These are phyloP conservation scores for Fraxinus cuspidata DNA, from an alignment of 257 asterid species.

Conservation along the genomic window DNA sequence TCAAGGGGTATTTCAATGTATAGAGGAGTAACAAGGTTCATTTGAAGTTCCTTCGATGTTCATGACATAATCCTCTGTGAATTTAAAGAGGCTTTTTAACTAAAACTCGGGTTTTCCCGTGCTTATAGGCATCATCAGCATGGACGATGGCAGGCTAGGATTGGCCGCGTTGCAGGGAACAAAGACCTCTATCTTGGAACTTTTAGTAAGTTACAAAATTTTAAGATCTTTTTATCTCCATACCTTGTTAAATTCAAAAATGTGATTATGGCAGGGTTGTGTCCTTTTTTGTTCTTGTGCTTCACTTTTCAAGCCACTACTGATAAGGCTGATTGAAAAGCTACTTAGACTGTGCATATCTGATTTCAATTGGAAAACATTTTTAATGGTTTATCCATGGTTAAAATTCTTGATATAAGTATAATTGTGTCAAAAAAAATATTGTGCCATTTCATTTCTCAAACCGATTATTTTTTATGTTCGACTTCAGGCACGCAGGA, in stretches of 20 bases:
- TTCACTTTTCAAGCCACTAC: background rate
- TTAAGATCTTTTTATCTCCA: too few species aligned
- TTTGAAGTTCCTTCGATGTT: background rate
- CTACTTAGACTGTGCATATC: too few species aligned
- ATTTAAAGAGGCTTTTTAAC: background rate
- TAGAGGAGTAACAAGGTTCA: slow-evolving; percentile 54
- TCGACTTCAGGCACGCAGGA: slow-evolving; percentile 44
- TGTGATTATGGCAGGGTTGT: too few species aligned
- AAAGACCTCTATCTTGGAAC: slow-evolving; percentile 61
- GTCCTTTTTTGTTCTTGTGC: too few species aligned
- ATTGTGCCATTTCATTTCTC: too few species aligned
- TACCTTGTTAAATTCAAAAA: too few species aligned
- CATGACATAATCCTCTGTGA: background rate
- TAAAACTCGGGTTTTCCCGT: background rate
- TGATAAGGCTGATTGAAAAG: too few species aligned
- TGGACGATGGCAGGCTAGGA: slow-evolving; percentile 61
- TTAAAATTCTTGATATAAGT: too few species aligned
- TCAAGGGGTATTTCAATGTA: slow-evolving; percentile 55
- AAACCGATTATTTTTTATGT: too few species aligned
- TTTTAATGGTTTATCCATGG: too few species aligned
- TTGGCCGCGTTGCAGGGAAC: slow-evolving; percentile 59
- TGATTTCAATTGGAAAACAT: too few species aligned
- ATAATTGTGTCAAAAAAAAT: too few species aligned
- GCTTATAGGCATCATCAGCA: slow-evolving; percentile 52
- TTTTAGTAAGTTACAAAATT: slow-evolving; percentile 29